Evolutionary conservation across 371 early-diverging fungal species (phyloP).

Genomic region (Fennellomyces sp.): DNA sequence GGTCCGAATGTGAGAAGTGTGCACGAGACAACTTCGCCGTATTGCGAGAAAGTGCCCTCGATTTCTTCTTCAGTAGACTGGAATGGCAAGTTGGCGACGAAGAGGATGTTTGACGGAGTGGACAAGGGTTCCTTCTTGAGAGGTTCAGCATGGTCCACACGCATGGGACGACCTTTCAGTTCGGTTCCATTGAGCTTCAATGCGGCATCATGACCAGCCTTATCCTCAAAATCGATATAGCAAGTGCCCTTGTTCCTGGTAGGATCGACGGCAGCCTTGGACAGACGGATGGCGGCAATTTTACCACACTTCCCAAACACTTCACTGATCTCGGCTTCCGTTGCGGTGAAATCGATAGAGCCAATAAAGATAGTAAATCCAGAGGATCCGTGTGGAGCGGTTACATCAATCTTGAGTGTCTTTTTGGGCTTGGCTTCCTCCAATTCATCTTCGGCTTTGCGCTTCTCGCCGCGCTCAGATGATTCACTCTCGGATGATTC

Average conservation of each 20-base stretch:
- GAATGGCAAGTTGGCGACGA: neutral
- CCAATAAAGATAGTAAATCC: neutral
- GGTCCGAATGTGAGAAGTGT: neutral
- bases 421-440: neutral
- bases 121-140: neutral
- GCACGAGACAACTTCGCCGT: neutral
- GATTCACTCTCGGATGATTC: neutral
- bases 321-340: neutral
- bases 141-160: neutral
- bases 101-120: neutral
- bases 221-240: neutral
- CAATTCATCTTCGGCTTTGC: neutral
- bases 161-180: neutral
- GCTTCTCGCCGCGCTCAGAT: slow-evolving; percentile 1
- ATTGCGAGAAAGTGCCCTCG: neutral
- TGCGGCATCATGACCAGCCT: neutral
- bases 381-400: neutral
- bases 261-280: no score
- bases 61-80: neutral
- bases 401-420: neutral
- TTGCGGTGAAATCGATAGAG: neutral
- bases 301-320: neutral
- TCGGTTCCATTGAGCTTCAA: neutral
- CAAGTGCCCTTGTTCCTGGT: neutral
- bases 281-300: neutral